A percentile compares a stretch with the other conserved stretches of the same genome.
These are phyloP conservation scores for Lolium rigidum DNA, from an alignment of 176 grass and related monocot genomes.

Conservation along the genomic window DNA sequence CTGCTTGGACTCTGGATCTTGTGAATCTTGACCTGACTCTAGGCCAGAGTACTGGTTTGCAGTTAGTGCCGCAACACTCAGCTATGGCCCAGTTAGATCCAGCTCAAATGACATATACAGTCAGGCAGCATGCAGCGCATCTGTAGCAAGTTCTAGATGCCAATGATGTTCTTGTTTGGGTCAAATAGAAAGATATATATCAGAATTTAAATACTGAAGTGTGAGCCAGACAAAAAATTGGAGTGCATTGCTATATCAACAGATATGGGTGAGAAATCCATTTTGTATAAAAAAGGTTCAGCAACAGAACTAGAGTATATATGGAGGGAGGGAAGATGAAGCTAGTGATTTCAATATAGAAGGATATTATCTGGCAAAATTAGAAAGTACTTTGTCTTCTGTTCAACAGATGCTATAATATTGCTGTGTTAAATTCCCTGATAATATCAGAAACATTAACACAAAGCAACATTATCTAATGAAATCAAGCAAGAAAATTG, in stretches of 20 bases:
- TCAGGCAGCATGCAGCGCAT: not conserved
- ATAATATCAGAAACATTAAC: not conserved
- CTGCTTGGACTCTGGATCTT: not conserved
- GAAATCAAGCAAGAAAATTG: constrained; percentile 6
- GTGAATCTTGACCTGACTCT: constrained; percentile 40
- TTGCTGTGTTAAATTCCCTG: not conserved
- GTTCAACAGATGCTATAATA: not conserved
- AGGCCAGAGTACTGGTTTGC: constrained; percentile 34
- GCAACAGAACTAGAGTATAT: too few relatives aligned
- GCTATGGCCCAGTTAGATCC: constrained; percentile 41
- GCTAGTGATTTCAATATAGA: too few relatives aligned
- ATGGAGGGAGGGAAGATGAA: too few relatives aligned
- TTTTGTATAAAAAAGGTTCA: too few relatives aligned
- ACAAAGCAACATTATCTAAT: constrained; percentile 13
- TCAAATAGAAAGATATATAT: constrained; percentile 20
- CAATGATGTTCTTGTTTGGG: constrained; percentile 1
- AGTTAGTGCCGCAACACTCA: constrained; percentile 31
- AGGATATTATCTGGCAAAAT: not conserved
- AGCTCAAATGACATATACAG: constrained; percentile 29
- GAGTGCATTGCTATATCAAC: not conserved
- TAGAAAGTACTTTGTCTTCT: not conserved
- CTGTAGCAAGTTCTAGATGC: not conserved
- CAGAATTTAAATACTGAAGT: not conserved
- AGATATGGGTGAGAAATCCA: not conserved
- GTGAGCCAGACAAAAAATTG: not conserved